Evolutionary conservation across 768 basidiomycete genomes (phyloP).

Genomic region (Rhizopogon roseolus): DNA sequence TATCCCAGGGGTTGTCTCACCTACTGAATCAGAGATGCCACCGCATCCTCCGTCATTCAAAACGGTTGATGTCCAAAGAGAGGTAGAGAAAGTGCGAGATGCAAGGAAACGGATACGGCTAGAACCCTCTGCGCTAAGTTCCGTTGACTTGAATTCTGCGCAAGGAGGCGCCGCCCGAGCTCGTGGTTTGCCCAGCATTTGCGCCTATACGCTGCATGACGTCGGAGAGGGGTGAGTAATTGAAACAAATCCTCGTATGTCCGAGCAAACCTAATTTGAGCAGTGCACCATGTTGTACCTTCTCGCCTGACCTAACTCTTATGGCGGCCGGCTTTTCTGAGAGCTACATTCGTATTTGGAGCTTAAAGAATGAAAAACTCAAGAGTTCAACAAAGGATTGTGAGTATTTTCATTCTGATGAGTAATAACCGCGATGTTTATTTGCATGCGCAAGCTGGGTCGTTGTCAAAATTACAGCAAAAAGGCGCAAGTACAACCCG

Average conservation of each 20-base stretch:
- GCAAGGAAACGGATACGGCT: slow-evolving; percentile 88
- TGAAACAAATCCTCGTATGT: neutral
- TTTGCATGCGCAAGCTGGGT: slow-evolving; percentile 39
- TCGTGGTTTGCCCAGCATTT: slow-evolving; percentile 84
- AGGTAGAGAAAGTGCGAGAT: slow-evolving; percentile 86
- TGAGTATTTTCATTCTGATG: slow-evolving; percentile 30
- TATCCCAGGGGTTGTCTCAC: slow-evolving; percentile 55
- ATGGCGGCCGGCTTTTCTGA: slow-evolving; percentile 96
- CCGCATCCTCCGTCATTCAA: slow-evolving; percentile 84
- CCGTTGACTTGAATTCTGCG: slow-evolving; percentile 51
- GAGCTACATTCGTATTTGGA: slow-evolving; percentile 94
- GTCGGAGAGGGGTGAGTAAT: slow-evolving; percentile 83
- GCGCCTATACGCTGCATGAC: slow-evolving; percentile 93
- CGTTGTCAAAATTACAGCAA: slow-evolving; percentile 61
- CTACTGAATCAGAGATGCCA: slow-evolving; percentile 65
- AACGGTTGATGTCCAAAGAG: slow-evolving; percentile 82
- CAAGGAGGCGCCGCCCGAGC: slow-evolving; percentile 52
- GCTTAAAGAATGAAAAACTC: slow-evolving; percentile 86
- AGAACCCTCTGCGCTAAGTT: slow-evolving; percentile 64
- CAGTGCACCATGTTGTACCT: slow-evolving; percentile 81
- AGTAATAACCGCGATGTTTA: neutral
- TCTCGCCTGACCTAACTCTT: slow-evolving; percentile 86
- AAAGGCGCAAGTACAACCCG: slow-evolving; percentile 77
- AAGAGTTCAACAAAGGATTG: slow-evolving; percentile 65
- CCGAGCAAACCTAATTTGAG: slow-evolving; percentile 6